These are phyloP conservation scores for Aspergillaceae sp. DNA, from an alignment of 2,329 filamentous ascomycete genomes.

Conservation along the genomic window DNA sequence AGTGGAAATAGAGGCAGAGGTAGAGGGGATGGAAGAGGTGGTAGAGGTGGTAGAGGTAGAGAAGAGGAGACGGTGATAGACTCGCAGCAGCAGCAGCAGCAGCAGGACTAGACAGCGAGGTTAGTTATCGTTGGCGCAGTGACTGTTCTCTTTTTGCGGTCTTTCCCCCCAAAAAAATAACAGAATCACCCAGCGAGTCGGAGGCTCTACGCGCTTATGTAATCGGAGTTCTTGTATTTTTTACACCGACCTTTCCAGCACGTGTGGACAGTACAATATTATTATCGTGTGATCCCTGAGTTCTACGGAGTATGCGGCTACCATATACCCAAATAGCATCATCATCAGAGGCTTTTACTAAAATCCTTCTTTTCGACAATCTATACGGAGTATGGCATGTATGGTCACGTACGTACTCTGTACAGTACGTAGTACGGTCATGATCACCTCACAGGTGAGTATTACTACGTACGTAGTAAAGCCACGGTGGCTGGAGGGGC, in stretches of 20 bases:
- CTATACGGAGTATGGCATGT: too few relatives aligned
- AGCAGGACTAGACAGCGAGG: neutral
- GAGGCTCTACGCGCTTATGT: neutral
- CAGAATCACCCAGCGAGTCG: neutral
- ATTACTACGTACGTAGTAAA: slow-evolving; percentile 3
- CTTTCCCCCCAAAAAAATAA: too few relatives aligned
- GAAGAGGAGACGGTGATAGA: slow-evolving; percentile 1
- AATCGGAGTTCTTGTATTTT: too few relatives aligned
- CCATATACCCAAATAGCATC: too few relatives aligned
- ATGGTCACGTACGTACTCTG: neutral
- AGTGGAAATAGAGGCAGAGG: slow-evolving; percentile 16
- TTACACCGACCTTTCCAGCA: too few relatives aligned
- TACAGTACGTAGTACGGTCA: neutral
- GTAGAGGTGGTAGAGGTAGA: slow-evolving; percentile 7
- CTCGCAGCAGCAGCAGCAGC: too few relatives aligned
- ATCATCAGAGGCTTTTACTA: too few relatives aligned
- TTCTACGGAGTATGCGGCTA: too few relatives aligned
- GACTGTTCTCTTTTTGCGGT: neutral
- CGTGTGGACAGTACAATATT: too few relatives aligned
- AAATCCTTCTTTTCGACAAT: too few relatives aligned
- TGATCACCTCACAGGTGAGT: neutral
- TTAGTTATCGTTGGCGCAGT: slow-evolving; percentile 9
- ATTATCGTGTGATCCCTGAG: too few relatives aligned
- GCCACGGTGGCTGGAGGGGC: slow-evolving; percentile 12
- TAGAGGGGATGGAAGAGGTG: slow-evolving; percentile 13